Evolutionary conservation across 805 yeast genomes (phyloP).

Genomic region (Kregervanrija pseudodelftensis): DNA sequence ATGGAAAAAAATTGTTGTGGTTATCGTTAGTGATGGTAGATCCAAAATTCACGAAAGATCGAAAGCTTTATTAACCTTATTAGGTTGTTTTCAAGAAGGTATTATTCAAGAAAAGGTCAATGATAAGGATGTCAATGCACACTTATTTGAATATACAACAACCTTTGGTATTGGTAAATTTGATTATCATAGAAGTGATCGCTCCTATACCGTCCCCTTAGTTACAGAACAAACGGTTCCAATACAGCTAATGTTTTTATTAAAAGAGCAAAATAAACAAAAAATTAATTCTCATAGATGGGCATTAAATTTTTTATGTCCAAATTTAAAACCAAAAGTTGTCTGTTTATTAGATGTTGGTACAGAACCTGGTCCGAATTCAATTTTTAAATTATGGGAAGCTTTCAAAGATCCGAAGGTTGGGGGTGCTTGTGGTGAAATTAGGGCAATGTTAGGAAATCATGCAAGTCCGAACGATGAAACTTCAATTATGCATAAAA

Average conservation of each 20-base stretch:
- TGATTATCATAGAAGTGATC: constrained; percentile 39
- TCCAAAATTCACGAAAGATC: constrained; percentile 72
- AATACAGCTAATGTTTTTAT: constrained; percentile 77
- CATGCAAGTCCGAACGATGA: constrained; percentile 27
- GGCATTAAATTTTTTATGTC: constrained; percentile 90
- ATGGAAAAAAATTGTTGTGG: constrained; percentile 89
- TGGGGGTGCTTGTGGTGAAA: constrained; percentile 98
- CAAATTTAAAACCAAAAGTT: constrained; percentile 72
- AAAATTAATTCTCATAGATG: constrained; percentile 94
- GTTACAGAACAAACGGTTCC: constrained; percentile 62
- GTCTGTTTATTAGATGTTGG: constrained; percentile 89
- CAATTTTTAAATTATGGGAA: constrained; percentile 86
- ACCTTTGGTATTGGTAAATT: constrained; percentile 63
- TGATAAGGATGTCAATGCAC: constrained; percentile 73
- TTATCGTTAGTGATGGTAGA: constrained; percentile 88
- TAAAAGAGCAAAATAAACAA: constrained; percentile 82
- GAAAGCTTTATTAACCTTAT: constrained; percentile 68
- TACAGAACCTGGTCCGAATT: constrained; percentile 80
- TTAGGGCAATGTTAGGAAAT: constrained; percentile 54
- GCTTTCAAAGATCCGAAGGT: constrained; percentile 73
- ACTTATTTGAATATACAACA: constrained; percentile 88
- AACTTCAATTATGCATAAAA: constrained; percentile 14
- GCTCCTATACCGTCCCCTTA: constrained; percentile 48
- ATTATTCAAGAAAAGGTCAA: constrained; percentile 87
- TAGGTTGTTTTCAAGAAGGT: constrained; percentile 92